Evolutionary conservation across 1,284 basidiomycete genomes (phyloP), one percentile per base, ranked within the genome.

Genomic region (Ganoderma lucidum): DNA sequence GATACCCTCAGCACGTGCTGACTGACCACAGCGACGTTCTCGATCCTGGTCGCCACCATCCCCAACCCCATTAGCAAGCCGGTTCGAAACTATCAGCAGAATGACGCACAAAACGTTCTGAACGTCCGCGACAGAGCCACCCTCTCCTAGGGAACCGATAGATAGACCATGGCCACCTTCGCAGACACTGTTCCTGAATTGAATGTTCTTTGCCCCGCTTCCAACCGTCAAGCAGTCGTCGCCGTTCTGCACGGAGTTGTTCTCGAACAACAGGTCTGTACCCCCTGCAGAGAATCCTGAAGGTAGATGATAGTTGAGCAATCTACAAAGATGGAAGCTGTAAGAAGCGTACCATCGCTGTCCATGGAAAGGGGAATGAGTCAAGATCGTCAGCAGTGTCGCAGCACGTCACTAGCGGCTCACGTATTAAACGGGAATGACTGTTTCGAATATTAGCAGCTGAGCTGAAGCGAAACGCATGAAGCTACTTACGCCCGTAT

Each of bases 361-460:
- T 23, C 4, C 14, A 12, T 32, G 6, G 15, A 62, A 41, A 15
- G 6, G 3, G 14, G n/a, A 2, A 35, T 14, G 19, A 61, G 10
- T 42, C 39, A 8, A 44, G 39, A 14, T 41, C 10, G 37, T 41
- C 58, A 60, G 37, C 15, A 17, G 5, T 35, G 37, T n/a, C n/a
- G 39, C 6, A 5, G 9, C 32, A 19, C 8, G 3, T n/a, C 2
- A 4, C 28, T 28, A 55, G 19, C 17, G 12, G 80, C 86, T 64
- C 78, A 88, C 85, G 88, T 90, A 72, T 90, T 90, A 80, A 89
- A 90, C 4, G 88, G 88, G 81, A 89, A 89, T 0, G 85, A 82
- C 85, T 88, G 64, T 17, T 9, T 37, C 39, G 12, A 32, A 41
- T n/a, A 12, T 8, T 8, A 28, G 30, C 19, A 15, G 87, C 87